Evolutionary conservation across 495 filamentous ascomycete genomes (phyloP), one percentile per base, ranked within the genome.

Genomic region (Xylaria scruposa): DNA sequence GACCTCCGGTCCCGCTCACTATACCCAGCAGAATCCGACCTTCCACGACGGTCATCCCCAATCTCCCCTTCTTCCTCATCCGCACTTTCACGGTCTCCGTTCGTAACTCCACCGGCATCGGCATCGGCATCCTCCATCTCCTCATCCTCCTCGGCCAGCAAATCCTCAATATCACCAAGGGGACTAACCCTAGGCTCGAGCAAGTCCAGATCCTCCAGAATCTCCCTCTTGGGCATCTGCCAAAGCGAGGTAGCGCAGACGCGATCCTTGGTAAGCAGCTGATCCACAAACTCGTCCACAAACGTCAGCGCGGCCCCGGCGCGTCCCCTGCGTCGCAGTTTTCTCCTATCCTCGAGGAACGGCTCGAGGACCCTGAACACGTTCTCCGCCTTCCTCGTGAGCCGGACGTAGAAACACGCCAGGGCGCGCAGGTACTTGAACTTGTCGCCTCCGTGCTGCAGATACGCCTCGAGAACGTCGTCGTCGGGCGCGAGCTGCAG

Each of bases 241-340:
- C 94, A 97, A 69, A 99, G 77, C 77, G 91, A 97, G 12, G 97
- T 98, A 58, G 90, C 94, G 74, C 95, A 98, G 1, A 97, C 90
- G 72, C 96, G 87, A 68, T 97, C 92, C 82, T 97, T 97, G 0
- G 90, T 93, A 68, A 99, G 83, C 68, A 99, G 82, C 72, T 97
- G 93, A 82, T 98, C 96, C 63, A 98, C 87, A 77, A 99, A 98
- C 78, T 93, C 91, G 82, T 99, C 96, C 85, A 99, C 88, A 78
- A 88, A 92, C 51, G 93, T 94, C 58, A 98, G 79, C 26, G 82
- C 85, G 61, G 85, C 90, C 4, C 94, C 93, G 56, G 89, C 90
- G 70, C 92, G 87, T 4, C 90, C 90, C 67, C 92, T 86, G 67
- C 93, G 80, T 79, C 90, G 88, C 79, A 99, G 74, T 82, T 98